Evolutionary conservation across 192 early-diverging fungal species (phyloP).

Genomic region (Podila minutissima): DNA sequence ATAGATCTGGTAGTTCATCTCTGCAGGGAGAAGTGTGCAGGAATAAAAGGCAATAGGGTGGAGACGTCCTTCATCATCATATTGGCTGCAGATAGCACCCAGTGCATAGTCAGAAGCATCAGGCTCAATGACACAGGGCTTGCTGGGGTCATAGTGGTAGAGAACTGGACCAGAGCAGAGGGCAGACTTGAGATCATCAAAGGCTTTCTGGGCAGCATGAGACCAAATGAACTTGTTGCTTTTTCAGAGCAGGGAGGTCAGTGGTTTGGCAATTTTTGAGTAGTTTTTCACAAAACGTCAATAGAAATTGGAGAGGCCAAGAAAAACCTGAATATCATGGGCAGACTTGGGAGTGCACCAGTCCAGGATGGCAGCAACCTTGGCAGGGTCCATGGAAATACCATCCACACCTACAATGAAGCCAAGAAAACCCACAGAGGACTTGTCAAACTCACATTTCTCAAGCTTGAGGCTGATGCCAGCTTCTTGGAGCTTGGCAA

Average conservation of each 20-base stretch:
- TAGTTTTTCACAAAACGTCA: conserved; percentile 25
- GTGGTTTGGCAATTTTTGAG: conserved; percentile 14
- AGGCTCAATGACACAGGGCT: neutral
- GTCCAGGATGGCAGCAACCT: conserved; percentile 9
- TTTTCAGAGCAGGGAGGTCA: conserved; percentile 7
- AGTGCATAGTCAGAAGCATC: neutral
- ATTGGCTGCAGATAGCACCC: neutral
- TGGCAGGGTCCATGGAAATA: conserved; percentile 10
- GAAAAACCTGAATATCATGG: conserved; percentile 15
- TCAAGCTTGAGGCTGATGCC: too few species aligned
- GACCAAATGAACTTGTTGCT: neutral
- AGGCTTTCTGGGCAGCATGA: neutral
- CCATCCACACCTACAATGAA: conserved; percentile 18
- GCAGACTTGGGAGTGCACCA: conserved; percentile 23
- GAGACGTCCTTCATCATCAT: conserved; percentile 10
- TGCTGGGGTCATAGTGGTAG: neutral
- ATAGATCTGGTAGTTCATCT: neutral
- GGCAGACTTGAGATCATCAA: conserved; percentile 6
- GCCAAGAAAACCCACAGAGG: conserved; percentile 13
- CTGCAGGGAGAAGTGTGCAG: neutral
- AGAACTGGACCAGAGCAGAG: neutral
- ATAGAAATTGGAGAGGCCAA: conserved; percentile 38
- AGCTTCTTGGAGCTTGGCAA: too few species aligned
- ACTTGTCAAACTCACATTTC: too few species aligned
- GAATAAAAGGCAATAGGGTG: conserved; percentile 4